These are phyloP conservation scores for Sequoia sempervirens DNA, from an alignment of 75 land plant genomes.

Conservation along the genomic window DNA sequence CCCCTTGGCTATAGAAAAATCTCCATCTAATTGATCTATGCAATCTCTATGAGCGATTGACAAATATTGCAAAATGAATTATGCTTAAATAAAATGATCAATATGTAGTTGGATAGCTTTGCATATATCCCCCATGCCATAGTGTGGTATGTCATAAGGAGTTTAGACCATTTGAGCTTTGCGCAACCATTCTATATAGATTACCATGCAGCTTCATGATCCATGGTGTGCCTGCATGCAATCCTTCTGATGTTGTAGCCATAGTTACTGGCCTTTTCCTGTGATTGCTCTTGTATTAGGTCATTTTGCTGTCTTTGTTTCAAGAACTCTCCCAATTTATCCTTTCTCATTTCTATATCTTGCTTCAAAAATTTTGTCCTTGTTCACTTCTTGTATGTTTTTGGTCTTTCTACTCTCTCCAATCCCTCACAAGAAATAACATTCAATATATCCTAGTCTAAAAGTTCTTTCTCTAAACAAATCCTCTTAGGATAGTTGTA, in stretches of 20 bases:
- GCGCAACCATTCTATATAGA: conserved; percentile 44
- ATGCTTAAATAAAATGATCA: not conserved
- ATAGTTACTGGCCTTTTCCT: conserved; percentile 77
- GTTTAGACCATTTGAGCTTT: not conserved
- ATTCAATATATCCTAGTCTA: conserved; percentile 68
- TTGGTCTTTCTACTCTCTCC: conserved; percentile 79
- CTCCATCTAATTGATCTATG: not conserved
- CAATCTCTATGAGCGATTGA: not conserved
- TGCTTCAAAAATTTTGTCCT: too few relatives aligned
- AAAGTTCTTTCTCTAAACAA: conserved; percentile 44
- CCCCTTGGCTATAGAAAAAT: not conserved
- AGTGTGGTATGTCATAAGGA: conserved; percentile 7
- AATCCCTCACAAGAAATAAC: conserved; percentile 79
- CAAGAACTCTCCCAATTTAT: too few relatives aligned
- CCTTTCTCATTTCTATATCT: too few relatives aligned
- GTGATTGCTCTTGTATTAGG: too few relatives aligned
- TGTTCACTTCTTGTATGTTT: conserved; percentile 7
- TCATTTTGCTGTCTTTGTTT: too few relatives aligned
- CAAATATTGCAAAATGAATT: not conserved
- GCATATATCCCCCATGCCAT: conserved; percentile 5
- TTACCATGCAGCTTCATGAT: conserved; percentile 45
- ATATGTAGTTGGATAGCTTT: not conserved
- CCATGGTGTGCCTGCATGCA: conserved; percentile 76
- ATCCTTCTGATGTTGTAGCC: conserved; percentile 73
- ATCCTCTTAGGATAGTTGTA: conserved; percentile 45